Percentiles rank a stretch among this genome's conserved stretches.
These are phyloP conservation scores for Wickerhamomyces kurtzmanii DNA, from an alignment of 805 yeast genomes.

Conservation along the genomic window DNA sequence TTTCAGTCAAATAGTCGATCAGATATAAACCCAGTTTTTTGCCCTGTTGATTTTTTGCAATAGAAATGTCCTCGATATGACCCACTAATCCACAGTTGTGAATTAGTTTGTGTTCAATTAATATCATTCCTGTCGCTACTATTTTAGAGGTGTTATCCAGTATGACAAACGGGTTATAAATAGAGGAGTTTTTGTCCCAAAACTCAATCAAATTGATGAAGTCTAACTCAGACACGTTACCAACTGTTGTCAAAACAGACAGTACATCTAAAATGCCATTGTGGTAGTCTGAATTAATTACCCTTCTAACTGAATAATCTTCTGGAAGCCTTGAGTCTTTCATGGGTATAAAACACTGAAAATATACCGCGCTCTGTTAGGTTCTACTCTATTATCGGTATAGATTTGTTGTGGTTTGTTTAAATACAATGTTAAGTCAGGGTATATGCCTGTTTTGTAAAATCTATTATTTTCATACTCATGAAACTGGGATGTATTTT, in stretches of 20 bases:
- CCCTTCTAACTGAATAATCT: slow-evolving; percentile 59
- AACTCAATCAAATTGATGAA: slow-evolving; percentile 43
- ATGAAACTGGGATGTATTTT: too few species aligned
- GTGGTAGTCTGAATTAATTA: slow-evolving; percentile 43
- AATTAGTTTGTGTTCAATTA: slow-evolving; percentile 75
- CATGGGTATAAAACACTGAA: too few species aligned
- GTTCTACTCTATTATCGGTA: too few species aligned
- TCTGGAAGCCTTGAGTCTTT: too few species aligned
- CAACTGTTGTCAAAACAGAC: slow-evolving; percentile 72
- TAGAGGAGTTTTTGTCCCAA: slow-evolving; percentile 38
- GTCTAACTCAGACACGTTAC: slow-evolving; percentile 42
- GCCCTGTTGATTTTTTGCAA: slow-evolving; percentile 68
- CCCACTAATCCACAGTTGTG: slow-evolving; percentile 84
- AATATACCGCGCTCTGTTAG: too few species aligned
- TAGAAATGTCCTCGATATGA: slow-evolving; percentile 93
- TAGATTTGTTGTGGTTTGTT: too few species aligned
- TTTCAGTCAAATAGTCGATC: slow-evolving; percentile 47
- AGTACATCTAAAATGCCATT: slow-evolving; percentile 58
- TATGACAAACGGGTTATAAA: slow-evolving; percentile 67
- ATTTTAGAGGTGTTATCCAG: slow-evolving; percentile 33
- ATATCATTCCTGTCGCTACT: slow-evolving; percentile 77
- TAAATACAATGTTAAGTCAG: too few species aligned
- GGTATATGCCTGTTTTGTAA: too few species aligned
- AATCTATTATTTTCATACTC: too few species aligned
- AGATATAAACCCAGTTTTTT: slow-evolving; percentile 64